Percentiles rank a stretch among this genome's conserved stretches.
phyloP scores from a whole-genome alignment of 2,329 filamentous ascomycete species.

The Sarocladium brachiariae region DNA sequence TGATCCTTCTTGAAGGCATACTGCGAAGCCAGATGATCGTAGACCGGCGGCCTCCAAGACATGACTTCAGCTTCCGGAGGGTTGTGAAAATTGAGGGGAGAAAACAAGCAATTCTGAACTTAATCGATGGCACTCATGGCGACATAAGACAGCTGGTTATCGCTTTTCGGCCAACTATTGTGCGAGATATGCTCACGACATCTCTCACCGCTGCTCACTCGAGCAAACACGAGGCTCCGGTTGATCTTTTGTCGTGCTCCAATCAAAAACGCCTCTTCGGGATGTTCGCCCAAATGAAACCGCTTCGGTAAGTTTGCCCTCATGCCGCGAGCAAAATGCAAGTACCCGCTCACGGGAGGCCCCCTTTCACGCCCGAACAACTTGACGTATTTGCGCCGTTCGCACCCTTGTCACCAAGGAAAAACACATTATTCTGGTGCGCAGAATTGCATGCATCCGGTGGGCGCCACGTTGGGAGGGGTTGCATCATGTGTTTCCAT shows the following conservation, averaged over 20 bases:
- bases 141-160: not conserved
- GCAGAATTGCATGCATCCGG: no score
- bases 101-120: not conserved
- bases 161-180: not conserved
- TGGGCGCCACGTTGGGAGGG: no score
- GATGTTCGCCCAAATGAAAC: not conserved
- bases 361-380: no score
- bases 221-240: not conserved
- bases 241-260: not conserved
- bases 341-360: not conserved
- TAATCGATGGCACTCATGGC: no score
- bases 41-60: constrained; percentile 27
- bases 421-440: no score
- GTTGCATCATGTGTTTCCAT: no score
- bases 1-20: not conserved
- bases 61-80: constrained; percentile 16
- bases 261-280: not conserved
- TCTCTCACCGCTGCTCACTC: not conserved
- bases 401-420: no score
- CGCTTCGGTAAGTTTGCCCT: not conserved
- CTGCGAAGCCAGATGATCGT: not conserved
- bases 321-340: not conserved
- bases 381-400: no score
- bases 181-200: not conserved
- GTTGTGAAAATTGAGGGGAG: not conserved